Evolutionary conservation across 148 eudicot genomes (phyloP), one percentile per base, ranked within the genome.

Genomic region (Suaeda aralocaspica): DNA sequence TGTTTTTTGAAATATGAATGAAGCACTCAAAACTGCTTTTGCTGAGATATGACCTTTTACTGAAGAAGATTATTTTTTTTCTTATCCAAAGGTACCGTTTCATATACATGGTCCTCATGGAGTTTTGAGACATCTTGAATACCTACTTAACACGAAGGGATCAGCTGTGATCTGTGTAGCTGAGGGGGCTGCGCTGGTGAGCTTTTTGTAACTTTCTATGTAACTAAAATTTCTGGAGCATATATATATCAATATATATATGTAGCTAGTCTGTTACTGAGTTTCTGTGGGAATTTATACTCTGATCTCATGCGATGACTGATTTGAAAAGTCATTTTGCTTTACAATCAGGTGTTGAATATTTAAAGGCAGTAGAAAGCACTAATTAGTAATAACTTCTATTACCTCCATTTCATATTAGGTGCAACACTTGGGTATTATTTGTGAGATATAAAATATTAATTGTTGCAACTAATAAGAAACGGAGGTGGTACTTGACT

Each of bases 151-250:
- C 68, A 87, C 87, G 39, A 91, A 94, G 82, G 97, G 99, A 78
- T 89, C 99, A 49, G 99, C 99, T 69, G 99, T 94, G 7, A 74
- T 94, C 69, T 94, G 99, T 85, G 83, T 91, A 53, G 99, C 99
- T 48, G 99, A 94, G 81, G 99, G 99, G 46, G 99, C 97, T 82
- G 99, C 92, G 45, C 97, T 87, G 96, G 99, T 91, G 53, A 79
- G 89, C 69, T 64, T 28, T 41, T 18, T 42, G 53, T 62, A 26
- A 18, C 60, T 28, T 63, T 50, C 58, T 5, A 39, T 12, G 36
- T 41, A 55, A 26, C 55, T 52, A 34, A 4, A 21, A 19, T 53
- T 22, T n/a, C n/a, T n/a, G n/a, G n/a, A n/a, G n/a, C n/a, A n/a
- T n/a, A n/a, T n/a, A n/a, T n/a, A n/a, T n/a, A n/a, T n/a, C n/a